Percentiles rank a stretch among this genome's conserved stretches.
These are phyloP conservation scores for Ziziphus jujuba DNA, from an alignment of 306 rosid species.

Conservation along the genomic window DNA sequence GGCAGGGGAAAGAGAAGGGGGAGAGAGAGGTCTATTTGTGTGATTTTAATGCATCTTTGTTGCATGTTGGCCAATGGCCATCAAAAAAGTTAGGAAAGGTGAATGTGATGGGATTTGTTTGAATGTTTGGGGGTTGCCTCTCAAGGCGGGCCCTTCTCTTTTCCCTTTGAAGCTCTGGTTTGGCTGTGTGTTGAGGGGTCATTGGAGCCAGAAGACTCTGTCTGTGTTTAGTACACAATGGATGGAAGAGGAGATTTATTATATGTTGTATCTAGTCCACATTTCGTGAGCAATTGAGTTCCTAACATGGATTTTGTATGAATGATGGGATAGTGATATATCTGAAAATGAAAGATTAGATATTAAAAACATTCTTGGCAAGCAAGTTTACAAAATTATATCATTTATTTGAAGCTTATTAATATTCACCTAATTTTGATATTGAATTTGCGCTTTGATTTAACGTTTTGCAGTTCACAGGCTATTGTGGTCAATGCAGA, in stretches of 20 bases:
- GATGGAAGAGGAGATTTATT: background rate
- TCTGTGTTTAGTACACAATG: constrained; percentile 9
- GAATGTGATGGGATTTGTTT: constrained; percentile 54
- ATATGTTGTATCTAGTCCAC: background rate
- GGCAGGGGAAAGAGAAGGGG: constrained; percentile 10
- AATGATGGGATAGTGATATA: background rate
- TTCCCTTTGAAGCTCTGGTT: constrained; percentile 22
- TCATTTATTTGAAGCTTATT: too few relatives aligned
- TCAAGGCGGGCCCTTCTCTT: constrained; percentile 42
- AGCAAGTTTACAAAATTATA: too few relatives aligned
- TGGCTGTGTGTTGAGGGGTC: constrained; percentile 34
- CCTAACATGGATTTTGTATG: background rate
- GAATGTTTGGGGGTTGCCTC: constrained; percentile 47
- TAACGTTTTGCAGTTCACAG: too few relatives aligned
- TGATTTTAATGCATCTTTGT: constrained; percentile 43
- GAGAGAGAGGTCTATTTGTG: constrained; percentile 36
- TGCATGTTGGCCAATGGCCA: constrained; percentile 53
- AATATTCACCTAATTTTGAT: too few relatives aligned
- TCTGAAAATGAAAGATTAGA: too few relatives aligned
- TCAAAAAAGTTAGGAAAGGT: constrained; percentile 44
- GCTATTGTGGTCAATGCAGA: too few relatives aligned
- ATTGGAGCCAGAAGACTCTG: constrained; percentile 29
- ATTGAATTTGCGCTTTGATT: too few relatives aligned
- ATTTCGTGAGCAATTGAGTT: background rate
- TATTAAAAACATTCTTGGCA: too few relatives aligned